Conservation (phyloP, 768 basidiomycete genomes). For the Amanita rubescens region DNA sequence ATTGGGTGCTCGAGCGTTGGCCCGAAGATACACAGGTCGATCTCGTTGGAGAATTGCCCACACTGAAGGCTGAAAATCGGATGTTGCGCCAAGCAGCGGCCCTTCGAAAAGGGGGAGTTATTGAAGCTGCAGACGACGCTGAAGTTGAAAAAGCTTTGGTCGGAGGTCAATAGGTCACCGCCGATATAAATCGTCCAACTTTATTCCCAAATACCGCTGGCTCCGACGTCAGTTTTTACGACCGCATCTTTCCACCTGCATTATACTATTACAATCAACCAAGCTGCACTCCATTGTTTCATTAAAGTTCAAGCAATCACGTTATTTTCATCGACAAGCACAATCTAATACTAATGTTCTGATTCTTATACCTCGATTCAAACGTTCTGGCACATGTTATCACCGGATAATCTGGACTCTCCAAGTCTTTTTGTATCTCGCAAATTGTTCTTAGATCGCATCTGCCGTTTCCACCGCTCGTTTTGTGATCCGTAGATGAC, state of each 20-base stretch:
- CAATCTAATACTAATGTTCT: constrained; percentile 4
- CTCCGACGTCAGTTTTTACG: not conserved
- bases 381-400: not conserved
- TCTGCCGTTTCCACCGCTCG: not conserved
- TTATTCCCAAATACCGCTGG: not conserved
- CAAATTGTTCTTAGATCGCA: not conserved
- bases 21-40: constrained; percentile 51
- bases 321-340: not conserved
- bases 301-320: not conserved
- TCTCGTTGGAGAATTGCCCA: constrained; percentile 50
- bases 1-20: constrained; percentile 83
- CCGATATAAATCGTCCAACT: not conserved
- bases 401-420: not conserved
- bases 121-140: constrained; percentile 9
- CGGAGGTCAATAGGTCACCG: not conserved
- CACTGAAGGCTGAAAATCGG: constrained; percentile 51
- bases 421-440: not conserved
- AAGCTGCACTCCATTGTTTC: constrained; percentile 5
- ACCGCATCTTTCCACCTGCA: constrained; percentile 1
- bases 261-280: constrained; percentile 3
- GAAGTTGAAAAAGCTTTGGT: constrained; percentile 6
- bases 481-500: constrained; percentile 1
- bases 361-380: not conserved
- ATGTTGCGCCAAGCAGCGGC: constrained; percentile 29
- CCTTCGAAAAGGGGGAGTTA: constrained; percentile 10